Evolutionary conservation across 805 yeast species (phyloP), one percentile per base, ranked within the genome.

Genomic region (Pichia phayaonensis): DNA sequence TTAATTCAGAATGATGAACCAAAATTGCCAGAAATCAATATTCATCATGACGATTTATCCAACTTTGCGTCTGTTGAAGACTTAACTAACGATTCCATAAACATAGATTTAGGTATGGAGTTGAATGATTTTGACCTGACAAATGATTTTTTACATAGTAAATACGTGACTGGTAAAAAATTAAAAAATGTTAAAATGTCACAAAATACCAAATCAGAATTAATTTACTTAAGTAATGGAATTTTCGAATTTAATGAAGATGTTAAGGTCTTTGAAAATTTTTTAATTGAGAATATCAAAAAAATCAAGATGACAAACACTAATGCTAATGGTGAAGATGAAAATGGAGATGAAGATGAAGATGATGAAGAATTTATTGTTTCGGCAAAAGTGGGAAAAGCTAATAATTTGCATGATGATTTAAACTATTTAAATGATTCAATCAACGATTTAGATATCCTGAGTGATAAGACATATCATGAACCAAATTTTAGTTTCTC

Each of bases 1-100:
- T 36, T 42, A 3, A 31, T 48, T 5, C 34, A 20, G 16, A 59
- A 57, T 40, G 36, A 44, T 21, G 46, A 46, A 44, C 67, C 67
- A 6, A 50, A 50, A 27, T 46, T 63, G 27, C 68, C 68, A 6
- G 39, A 26, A n/a, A 11, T 54, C 13, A 29, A 45, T 13, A n/a
- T 42, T 38, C 50, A 40, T 45, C 45, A 12, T 5, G 20, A 16
- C 7, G 4, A 3, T n/a, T 13, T 5, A 3, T 29, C 34, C 12
- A 11, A 34, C 8, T n/a, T 34, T 34, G 38, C 16, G 7, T 34
- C 38, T 16, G 38, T 34, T 34, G 38, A 34, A 16, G 20, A n/a
- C 12, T 34, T 34, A 34, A 16, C n/a, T n/a, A 34, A 31, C 18
- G 27, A 12, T 23, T 31, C 8, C 46, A 49, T 45, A 3, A 31